Base-by-base conservation (phyloP, 2,329 filamentous ascomycete species). In the Fusarium illudens region DNA sequence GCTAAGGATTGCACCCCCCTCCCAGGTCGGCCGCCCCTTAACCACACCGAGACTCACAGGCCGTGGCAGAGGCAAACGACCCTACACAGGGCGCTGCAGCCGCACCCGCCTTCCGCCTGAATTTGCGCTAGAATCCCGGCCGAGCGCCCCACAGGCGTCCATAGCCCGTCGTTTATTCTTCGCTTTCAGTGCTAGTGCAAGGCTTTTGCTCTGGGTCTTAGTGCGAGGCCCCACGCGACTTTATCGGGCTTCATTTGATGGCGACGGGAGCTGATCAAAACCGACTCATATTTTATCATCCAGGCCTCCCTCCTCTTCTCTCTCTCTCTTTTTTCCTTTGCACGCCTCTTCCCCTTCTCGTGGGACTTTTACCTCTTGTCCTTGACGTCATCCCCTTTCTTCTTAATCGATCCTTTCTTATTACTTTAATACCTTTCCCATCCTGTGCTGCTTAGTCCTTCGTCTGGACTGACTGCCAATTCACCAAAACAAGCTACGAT, bases 361-460 rank as follows among this genome's bases (percentile, higher is more conserved):
- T 34, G 39, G 57, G 55, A 50, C 30, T 48, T 27, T 39, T 58
- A 52, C 32, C 29, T 54, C 44, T 44, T 49, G n/a, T 60, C 54
- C 17, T 46, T n/a, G n/a, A n/a, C 44, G 32, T 66, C 48, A 53
- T 44, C 64, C 55, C 37, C 57, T 57, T 55, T 48, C 49, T 59
- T 55, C 58, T 50, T 54, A 27, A 72, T 73, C 71, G 53, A 69
- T 73, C 69, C 65, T 72, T 75, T 57, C 48, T 57, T 62, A 64
- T 30, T 49, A 58, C 30, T 61, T 70, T 62, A 60, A 57, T 72
- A 61, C 29, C 53, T 25, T 58, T 60, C 50, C 27, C 51, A 49
- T 51, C 49, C 22, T 22, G 33, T 22, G 37, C 36, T 64, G 56
- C 39, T 22, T 60, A 39, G 42, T 62, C 61, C 50, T 4, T 27